Conservation (phyloP, 768 basidiomycete genomes). For the Albatrellus ellisii region DNA sequence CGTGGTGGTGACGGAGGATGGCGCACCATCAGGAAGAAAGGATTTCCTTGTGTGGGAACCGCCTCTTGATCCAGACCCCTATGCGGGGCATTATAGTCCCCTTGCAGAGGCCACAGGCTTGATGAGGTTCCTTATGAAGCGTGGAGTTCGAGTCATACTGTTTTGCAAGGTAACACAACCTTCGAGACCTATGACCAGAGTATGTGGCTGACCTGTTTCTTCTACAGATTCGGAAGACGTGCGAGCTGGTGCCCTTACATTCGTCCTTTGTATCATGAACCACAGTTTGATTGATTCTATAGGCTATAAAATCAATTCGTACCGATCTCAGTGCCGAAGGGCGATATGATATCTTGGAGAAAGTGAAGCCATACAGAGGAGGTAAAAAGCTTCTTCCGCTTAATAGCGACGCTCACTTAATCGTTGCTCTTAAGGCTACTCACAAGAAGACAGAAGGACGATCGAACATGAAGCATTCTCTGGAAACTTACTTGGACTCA, state of each 20-base stretch:
- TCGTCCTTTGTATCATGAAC: too few relatives aligned
- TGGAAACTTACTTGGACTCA: conserved; percentile 69
- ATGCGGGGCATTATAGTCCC: conserved; percentile 39
- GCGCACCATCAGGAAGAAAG: conserved; percentile 70
- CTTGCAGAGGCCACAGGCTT: conserved; percentile 56
- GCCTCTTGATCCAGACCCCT: conserved; percentile 35
- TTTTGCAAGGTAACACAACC: conserved; percentile 67
- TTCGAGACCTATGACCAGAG: too few relatives aligned
- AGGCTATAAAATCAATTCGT: conserved; percentile 74
- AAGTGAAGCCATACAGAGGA: conserved; percentile 75
- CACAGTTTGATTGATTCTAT: too few relatives aligned
- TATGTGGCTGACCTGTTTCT: neutral
- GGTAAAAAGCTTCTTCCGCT: conserved; percentile 28
- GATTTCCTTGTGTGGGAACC: conserved; percentile 75
- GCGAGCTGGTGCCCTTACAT: conserved; percentile 50
- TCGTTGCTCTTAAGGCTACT: conserved; percentile 1
- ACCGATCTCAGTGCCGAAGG: conserved; percentile 62
- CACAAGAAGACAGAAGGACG: conserved; percentile 53
- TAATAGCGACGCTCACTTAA: neutral
- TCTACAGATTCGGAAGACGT: conserved; percentile 58
- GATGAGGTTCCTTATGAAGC: conserved; percentile 74
- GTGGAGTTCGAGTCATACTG: conserved; percentile 71
- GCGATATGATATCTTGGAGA: conserved; percentile 56
- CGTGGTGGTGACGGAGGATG: conserved; percentile 62
- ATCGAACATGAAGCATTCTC: conserved; percentile 85